These are phyloP conservation scores for Spizellomyces sp. DNA, from an alignment of 192 early-diverging fungal species.

Conservation along the genomic window DNA sequence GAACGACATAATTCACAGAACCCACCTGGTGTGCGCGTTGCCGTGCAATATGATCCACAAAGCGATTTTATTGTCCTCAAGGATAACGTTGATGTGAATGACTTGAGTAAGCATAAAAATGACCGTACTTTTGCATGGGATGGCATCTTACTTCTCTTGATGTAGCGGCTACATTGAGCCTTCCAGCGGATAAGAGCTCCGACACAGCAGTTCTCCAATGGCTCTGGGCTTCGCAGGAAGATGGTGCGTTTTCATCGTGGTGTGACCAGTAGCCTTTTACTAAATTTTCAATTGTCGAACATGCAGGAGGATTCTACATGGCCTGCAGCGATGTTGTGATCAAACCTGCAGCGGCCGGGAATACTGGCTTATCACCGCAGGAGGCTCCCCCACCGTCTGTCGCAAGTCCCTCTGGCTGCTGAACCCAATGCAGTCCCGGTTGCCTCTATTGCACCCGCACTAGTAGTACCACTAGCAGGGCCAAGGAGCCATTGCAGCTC, in stretches of 20 bases:
- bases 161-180: neutral
- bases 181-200: too few relatives aligned
- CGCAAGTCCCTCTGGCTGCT: constrained; percentile 5
- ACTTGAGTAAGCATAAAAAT: neutral
- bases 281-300: too few relatives aligned
- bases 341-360: neutral
- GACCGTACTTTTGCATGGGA: neutral
- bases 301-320: constrained; percentile 41
- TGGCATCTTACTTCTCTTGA: neutral
- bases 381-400: neutral
- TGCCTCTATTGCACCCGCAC: neutral
- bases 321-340: constrained; percentile 43
- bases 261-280: too few relatives aligned
- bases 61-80: constrained; percentile 29
- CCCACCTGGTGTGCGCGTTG: constrained; percentile 41
- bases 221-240: too few relatives aligned
- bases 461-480: neutral
- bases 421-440: neutral
- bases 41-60: constrained; percentile 32
- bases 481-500: neutral
- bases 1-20: neutral
- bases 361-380: neutral
- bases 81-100: constrained; percentile 35
- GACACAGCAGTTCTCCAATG: too few relatives aligned
- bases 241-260: too few relatives aligned